These are phyloP conservation scores for Luvunga scandens DNA, from an alignment of 345 rosid genomes.

Conservation along the genomic window DNA sequence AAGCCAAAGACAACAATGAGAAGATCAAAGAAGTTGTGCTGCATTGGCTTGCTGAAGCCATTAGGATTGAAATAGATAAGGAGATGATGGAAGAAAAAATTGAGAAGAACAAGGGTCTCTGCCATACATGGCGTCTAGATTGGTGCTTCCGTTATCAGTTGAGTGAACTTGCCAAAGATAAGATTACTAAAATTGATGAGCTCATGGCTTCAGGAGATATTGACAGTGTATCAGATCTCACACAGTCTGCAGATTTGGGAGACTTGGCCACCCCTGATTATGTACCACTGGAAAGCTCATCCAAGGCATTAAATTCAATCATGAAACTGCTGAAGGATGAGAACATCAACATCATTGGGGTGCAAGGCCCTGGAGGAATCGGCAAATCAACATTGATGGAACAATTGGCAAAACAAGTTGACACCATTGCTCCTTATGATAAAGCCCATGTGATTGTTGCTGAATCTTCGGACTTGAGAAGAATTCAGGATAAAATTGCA, in stretches of 20 bases:
- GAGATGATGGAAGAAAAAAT: background rate
- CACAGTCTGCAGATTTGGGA: background rate
- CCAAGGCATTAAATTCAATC: background rate
- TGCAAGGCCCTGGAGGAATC: background rate
- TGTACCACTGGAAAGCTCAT: background rate
- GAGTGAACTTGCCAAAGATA: background rate
- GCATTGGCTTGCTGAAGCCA: background rate
- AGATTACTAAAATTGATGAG: background rate
- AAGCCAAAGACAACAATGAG: background rate
- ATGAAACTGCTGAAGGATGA: background rate
- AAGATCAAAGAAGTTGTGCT: background rate
- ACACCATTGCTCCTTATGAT: conserved; percentile 4
- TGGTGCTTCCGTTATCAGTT: background rate
- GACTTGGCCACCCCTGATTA: background rate
- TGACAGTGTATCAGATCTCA: background rate
- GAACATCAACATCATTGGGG: background rate
- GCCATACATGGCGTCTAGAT: background rate
- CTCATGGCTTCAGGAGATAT: background rate
- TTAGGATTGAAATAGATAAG: background rate
- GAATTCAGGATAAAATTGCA: conserved; percentile 23
- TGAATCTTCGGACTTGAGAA: background rate
- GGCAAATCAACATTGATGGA: background rate
- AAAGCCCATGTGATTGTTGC: conserved; percentile 8
- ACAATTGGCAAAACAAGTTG: background rate
- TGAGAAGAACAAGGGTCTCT: background rate